Conservation (phyloP, 768 basidiomycete species). For the Collybia sordida region DNA sequence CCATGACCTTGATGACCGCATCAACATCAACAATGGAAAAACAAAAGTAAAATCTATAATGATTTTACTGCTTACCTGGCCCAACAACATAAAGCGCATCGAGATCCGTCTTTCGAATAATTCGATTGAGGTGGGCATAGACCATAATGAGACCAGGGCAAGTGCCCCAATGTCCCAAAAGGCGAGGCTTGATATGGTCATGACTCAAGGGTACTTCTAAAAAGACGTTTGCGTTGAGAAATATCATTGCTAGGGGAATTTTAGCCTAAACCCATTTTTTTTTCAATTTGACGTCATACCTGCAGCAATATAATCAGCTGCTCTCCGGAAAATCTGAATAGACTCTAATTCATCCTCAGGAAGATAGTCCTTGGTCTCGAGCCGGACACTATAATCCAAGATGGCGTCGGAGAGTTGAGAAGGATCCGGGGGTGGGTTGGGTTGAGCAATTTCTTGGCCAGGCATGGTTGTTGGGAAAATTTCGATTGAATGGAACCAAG, state of each 20-base stretch:
- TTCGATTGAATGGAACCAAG: no score
- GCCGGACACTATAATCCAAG: conserved; percentile 46
- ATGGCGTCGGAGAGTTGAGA: conserved; percentile 65
- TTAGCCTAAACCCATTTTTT: not conserved
- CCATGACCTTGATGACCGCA: conserved; percentile 59
- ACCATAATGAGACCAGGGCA: conserved; percentile 75
- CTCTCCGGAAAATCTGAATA: conserved; percentile 53
- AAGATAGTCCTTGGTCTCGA: conserved; percentile 47
- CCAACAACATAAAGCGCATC: conserved; percentile 80
- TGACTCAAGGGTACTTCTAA: conserved; percentile 56
- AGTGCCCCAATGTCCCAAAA: conserved; percentile 85
- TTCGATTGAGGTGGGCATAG: conserved; percentile 68
- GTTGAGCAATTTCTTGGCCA: conserved; percentile 51
- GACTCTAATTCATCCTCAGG: conserved; percentile 48
- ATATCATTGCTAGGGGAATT: conserved; percentile 69
- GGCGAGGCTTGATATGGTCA: conserved; percentile 77
- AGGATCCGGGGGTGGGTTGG: conserved; percentile 70
- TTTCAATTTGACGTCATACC: conserved; percentile 36
- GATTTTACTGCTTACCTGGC: conserved; percentile 46
- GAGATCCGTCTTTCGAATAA: conserved; percentile 58
- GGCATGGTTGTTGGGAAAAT: conserved; percentile 42
- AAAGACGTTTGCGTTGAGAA: conserved; percentile 71
- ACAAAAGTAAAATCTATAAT: not conserved
- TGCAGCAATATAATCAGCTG: conserved; percentile 70
- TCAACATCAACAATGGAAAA: no score